Evolutionary conservation across 345 rosid species (phyloP).

Genomic region (Hypericum perforatum): DNA sequence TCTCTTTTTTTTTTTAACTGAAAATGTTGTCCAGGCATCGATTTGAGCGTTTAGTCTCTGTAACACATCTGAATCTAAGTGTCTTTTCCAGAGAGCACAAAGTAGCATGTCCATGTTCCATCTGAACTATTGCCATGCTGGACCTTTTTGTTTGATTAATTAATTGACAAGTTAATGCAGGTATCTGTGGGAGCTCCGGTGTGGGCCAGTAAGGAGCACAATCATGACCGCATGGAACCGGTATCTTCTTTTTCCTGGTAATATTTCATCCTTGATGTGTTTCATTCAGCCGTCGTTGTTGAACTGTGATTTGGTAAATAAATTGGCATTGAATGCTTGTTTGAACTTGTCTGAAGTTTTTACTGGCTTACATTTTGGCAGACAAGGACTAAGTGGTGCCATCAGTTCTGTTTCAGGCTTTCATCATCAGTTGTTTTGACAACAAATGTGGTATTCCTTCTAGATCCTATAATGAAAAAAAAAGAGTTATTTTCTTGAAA

Average conservation of each 20-base stretch:
- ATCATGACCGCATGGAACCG: conserved; percentile 50
- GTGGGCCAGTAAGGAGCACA: conserved; percentile 29
- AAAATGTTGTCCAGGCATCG: too few species aligned
- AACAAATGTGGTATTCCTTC: conserved; percentile 53
- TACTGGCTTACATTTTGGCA: conserved; percentile 29
- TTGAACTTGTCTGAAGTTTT: background rate
- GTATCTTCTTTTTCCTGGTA: conserved; percentile 81
- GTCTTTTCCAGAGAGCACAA: too few species aligned
- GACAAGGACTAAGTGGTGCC: conserved; percentile 36
- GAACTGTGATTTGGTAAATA: background rate
- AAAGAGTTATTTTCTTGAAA: background rate
- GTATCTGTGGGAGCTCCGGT: conserved; percentile 34
- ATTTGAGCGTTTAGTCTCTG: too few species aligned
- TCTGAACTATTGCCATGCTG: too few species aligned
- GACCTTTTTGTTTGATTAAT: conserved; percentile 2
- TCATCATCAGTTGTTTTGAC: conserved; percentile 51
- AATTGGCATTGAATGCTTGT: too few species aligned
- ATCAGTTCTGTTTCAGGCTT: conserved; percentile 70
- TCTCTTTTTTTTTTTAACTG: too few species aligned
- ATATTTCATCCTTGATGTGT: conserved; percentile 37
- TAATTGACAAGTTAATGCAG: conserved; percentile 32
- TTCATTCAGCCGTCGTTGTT: conserved; percentile 2
- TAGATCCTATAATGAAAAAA: background rate
- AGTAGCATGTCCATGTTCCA: too few species aligned
- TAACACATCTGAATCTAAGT: too few species aligned